Evolutionary conservation across 768 basidiomycete species (phyloP).

Genomic region (Podaxis sp.): DNA sequence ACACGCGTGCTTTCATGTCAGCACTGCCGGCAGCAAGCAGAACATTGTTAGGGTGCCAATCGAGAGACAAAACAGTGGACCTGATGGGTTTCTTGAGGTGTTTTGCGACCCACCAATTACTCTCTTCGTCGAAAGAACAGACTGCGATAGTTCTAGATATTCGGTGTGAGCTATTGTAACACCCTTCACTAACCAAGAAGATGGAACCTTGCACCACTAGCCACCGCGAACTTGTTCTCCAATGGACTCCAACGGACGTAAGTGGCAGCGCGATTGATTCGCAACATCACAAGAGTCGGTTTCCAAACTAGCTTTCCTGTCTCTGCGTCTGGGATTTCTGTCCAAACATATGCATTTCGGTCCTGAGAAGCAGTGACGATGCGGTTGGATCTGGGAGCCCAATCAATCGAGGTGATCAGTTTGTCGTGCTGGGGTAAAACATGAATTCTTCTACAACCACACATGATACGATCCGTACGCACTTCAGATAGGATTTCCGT

Average conservation of each 20-base stretch:
- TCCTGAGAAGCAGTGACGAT: slow-evolving; percentile 99
- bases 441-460: background rate
- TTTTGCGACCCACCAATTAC: slow-evolving; percentile 99
- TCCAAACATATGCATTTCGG: slow-evolving; percentile 98
- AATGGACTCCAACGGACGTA: slow-evolving; percentile 94
- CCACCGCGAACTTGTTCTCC: slow-evolving; percentile 98
- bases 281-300: slow-evolving; percentile 91
- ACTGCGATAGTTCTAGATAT: slow-evolving; percentile 81
- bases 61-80: slow-evolving; percentile 88
- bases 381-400: slow-evolving; percentile 95
- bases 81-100: slow-evolving; percentile 96
- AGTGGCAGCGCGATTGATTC: slow-evolving; percentile 95
- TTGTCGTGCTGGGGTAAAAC: slow-evolving; percentile 80
- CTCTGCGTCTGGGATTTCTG: slow-evolving; percentile 66
- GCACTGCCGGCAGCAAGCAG: slow-evolving; percentile 95
- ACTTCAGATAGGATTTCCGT: slow-evolving; percentile 87
- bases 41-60: slow-evolving; percentile 99
- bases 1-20: slow-evolving; percentile 96
- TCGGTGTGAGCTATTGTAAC: background rate
- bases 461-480: slow-evolving; percentile 13
- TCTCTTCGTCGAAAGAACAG: slow-evolving; percentile 96
- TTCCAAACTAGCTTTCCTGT: slow-evolving; percentile 82
- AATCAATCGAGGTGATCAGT: slow-evolving; percentile 94
- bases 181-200: background rate
- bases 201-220: slow-evolving; percentile 83